These are phyloP conservation scores for Macroventuria anomochaeta DNA, from an alignment of 2,329 filamentous ascomycete genomes.

Conservation along the genomic window DNA sequence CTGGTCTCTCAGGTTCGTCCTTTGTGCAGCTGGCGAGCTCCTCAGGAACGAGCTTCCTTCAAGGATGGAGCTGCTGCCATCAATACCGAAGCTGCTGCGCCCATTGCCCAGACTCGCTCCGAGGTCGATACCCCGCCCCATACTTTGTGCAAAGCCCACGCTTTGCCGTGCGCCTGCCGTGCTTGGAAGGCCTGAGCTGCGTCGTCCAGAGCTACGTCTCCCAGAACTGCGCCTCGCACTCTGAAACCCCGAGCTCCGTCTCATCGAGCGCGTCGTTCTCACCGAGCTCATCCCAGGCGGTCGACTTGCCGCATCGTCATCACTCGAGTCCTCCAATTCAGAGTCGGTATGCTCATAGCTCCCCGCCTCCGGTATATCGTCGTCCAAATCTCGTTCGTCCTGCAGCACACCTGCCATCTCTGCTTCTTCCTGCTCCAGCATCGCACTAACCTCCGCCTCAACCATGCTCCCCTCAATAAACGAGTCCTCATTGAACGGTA, in stretches of 20 bases:
- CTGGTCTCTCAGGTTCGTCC: conserved; percentile 37
- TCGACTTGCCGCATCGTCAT: conserved; percentile 34
- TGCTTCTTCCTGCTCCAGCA: conserved; percentile 55
- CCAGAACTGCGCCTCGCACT: conserved; percentile 32
- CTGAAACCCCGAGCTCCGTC: conserved; percentile 29
- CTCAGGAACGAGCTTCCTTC: conserved; percentile 47
- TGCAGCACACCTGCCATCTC: conserved; percentile 55
- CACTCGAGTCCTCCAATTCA: conserved; percentile 53
- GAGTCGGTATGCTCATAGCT: conserved; percentile 63
- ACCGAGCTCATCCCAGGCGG: conserved; percentile 28
- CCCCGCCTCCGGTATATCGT: conserved; percentile 60
- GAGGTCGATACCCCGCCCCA: conserved; percentile 22
- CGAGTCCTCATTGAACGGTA: conserved; percentile 58
- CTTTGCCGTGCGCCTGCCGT: conserved; percentile 2
- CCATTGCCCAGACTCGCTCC: conserved; percentile 31
- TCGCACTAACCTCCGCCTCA: conserved; percentile 45
- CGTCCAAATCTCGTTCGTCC: conserved; percentile 58
- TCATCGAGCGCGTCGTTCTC: conserved; percentile 22
- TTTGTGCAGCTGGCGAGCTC: conserved; percentile 41
- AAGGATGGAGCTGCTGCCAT: conserved; percentile 46
- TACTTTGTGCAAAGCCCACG: conserved; percentile 5
- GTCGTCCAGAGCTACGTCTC: conserved; percentile 11
- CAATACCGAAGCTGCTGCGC: conserved; percentile 41
- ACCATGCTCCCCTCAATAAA: conserved; percentile 56
- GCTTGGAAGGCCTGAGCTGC: conserved; percentile 11